Conservation (phyloP, 2,329 filamentous ascomycete genomes). For the Fusarium annulatum region DNA sequence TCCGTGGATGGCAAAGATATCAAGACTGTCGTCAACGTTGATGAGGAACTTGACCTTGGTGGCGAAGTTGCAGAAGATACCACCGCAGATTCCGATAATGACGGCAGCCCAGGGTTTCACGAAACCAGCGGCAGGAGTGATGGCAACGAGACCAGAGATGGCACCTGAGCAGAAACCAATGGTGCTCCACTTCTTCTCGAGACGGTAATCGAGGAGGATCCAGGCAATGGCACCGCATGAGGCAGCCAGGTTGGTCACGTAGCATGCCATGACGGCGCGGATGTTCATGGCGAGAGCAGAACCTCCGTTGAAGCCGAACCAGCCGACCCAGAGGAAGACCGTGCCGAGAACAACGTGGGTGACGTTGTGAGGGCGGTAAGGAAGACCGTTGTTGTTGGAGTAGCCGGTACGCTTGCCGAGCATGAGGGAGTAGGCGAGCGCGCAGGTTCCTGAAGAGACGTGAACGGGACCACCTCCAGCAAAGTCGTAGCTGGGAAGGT, state of each 20-base stretch:
- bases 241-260: conserved; percentile 89
- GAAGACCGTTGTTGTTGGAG: conserved; percentile 68
- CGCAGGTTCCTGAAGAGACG: conserved; percentile 77
- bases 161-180: conserved; percentile 93
- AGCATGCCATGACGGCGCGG: conserved; percentile 87
- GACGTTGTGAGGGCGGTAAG: conserved; percentile 78
- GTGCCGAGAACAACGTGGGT: conserved; percentile 80
- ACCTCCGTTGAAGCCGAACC: conserved; percentile 97
- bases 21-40: conserved; percentile 86
- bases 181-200: conserved; percentile 95
- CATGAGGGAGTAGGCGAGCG: conserved; percentile 79
- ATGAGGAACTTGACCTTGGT: conserved; percentile 84
- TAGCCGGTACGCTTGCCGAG: conserved; percentile 76
- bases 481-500: conserved; percentile 77
- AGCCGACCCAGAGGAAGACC: conserved; percentile 88
- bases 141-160: conserved; percentile 88
- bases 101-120: conserved; percentile 74
- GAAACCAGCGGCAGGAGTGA: conserved; percentile 85
- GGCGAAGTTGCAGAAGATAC: conserved; percentile 81
- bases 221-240: conserved; percentile 84
- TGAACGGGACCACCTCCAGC: conserved; percentile 81
- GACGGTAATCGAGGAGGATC: conserved; percentile 86
- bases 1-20: conserved; percentile 91
- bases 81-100: conserved; percentile 68
- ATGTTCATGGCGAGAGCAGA: conserved; percentile 84